Conservation (phyloP, 805 yeast genomes). For the Candida succiphila region DNA sequence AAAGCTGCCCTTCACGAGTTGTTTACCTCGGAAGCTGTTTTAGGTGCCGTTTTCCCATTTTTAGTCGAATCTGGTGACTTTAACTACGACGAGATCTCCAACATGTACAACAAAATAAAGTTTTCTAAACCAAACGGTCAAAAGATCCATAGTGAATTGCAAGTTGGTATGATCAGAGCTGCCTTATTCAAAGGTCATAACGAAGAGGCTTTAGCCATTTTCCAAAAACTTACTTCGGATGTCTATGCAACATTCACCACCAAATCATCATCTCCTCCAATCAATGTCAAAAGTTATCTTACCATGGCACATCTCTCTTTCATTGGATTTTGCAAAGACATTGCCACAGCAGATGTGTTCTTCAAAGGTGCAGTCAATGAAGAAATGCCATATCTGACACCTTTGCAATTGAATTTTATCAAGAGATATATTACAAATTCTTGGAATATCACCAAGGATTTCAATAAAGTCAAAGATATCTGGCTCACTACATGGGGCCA, state of each 20-base stretch:
- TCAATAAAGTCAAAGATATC: slow-evolving; percentile 45
- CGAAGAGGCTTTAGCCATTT: slow-evolving; percentile 53
- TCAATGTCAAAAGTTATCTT: slow-evolving; percentile 39
- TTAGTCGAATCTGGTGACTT: slow-evolving; percentile 52
- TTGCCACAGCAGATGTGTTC: slow-evolving; percentile 61
- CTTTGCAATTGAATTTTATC: slow-evolving; percentile 65
- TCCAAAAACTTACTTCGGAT: slow-evolving; percentile 47
- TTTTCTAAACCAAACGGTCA: slow-evolving; percentile 21
- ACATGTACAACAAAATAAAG: slow-evolving; percentile 35
- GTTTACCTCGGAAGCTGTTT: slow-evolving; percentile 54
- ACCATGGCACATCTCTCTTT: slow-evolving; percentile 70
- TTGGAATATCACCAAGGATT: slow-evolving; percentile 44
- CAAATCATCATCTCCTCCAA: slow-evolving; percentile 22
- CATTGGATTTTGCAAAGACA: slow-evolving; percentile 68
- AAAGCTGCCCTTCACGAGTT: slow-evolving; percentile 27
- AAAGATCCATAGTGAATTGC: slow-evolving; percentile 35
- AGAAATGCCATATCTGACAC: slow-evolving; percentile 65
- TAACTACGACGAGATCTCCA: slow-evolving; percentile 48
- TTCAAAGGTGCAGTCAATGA: slow-evolving; percentile 62
- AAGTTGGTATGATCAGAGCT: slow-evolving; percentile 66
- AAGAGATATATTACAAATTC: slow-evolving; percentile 54
- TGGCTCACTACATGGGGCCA: slow-evolving; percentile 55
- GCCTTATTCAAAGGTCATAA: slow-evolving; percentile 57
- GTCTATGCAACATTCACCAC: slow-evolving; percentile 27
- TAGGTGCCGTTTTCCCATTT: slow-evolving; percentile 60